A percentile compares a stretch with the other conserved stretches of the same genome.
phyloP scores from a whole-genome alignment of 2,329 filamentous ascomycete species.

The Trichoderma hamatum region DNA sequence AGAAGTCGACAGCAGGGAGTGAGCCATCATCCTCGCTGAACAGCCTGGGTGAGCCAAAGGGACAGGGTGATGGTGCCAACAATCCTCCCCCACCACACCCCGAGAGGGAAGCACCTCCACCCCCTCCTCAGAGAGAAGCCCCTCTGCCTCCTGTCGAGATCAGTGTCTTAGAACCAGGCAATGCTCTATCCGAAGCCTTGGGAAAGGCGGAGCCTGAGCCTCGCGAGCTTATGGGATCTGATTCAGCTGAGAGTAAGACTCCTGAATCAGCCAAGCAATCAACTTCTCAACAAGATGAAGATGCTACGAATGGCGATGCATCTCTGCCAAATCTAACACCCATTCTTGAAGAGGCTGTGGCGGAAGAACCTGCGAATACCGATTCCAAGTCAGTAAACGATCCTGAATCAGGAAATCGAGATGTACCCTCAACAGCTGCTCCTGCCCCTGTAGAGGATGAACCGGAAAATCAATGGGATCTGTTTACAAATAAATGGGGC shows the following conservation, averaged over 20 bases:
- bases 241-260: background rate
- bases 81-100: background rate
- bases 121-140: background rate
- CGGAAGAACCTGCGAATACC: background rate
- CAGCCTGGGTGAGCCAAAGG: background rate
- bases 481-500: constrained; percentile 18
- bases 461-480: constrained; percentile 27
- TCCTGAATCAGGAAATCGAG: background rate
- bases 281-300: background rate
- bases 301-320: background rate
- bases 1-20: constrained; percentile 19
- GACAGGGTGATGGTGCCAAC: background rate
- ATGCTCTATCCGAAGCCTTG: background rate
- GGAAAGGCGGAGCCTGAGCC: background rate
- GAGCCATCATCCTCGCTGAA: constrained; percentile 7
- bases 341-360: background rate
- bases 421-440: background rate
- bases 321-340: background rate
- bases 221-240: background rate
- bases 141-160: background rate
- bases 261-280: background rate
- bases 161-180: background rate
- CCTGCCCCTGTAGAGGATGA: background rate
- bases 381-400: background rate
- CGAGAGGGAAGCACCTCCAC: background rate